These are phyloP conservation scores for Lignosus rhinocerotis DNA, from an alignment of 1,284 basidiomycete species.

Conservation along the genomic window DNA sequence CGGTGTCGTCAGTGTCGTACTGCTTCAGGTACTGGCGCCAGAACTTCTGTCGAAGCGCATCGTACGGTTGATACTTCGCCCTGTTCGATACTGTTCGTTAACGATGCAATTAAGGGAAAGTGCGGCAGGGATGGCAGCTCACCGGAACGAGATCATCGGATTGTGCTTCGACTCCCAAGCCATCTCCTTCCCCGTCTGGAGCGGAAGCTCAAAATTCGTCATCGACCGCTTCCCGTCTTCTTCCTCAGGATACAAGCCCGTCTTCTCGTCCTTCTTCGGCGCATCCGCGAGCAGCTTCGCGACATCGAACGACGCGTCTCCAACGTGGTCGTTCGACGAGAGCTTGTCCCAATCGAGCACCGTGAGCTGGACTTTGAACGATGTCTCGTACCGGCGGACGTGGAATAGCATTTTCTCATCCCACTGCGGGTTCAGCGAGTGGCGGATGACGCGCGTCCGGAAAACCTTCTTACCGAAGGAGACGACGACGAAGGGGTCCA, in stretches of 20 bases:
- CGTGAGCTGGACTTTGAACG: conserved; percentile 76
- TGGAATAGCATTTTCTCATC: conserved; percentile 97
- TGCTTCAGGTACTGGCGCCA: conserved; percentile 90
- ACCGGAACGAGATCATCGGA: conserved; percentile 67
- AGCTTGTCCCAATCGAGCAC: conserved; percentile 96
- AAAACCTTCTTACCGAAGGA: conserved; percentile 98
- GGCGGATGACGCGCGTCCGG: conserved; percentile 87
- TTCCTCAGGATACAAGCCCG: conserved; percentile 69
- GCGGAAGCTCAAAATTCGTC: conserved; percentile 64
- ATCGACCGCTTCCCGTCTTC: conserved; percentile 59
- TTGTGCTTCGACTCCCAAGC: conserved; percentile 66
- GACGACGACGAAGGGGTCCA: conserved; percentile 97
- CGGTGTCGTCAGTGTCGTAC: conserved; percentile 89
- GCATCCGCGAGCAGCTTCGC: conserved; percentile 71
- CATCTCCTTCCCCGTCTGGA: conserved; percentile 55
- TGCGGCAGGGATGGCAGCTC: conserved; percentile 25
- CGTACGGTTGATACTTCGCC: conserved; percentile 95
- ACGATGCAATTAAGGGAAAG: conserved; percentile 14
- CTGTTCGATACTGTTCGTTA: conserved; percentile 36
- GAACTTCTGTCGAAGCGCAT: conserved; percentile 86
- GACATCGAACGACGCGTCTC: conserved; percentile 73
- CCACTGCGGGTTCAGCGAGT: conserved; percentile 90
- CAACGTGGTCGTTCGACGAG: conserved; percentile 85
- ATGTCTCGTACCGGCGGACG: conserved; percentile 83
- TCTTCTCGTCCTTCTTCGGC: conserved; percentile 70